Conservation (phyloP, 805 yeast genomes). For the Lachancea dasiensis region DNA sequence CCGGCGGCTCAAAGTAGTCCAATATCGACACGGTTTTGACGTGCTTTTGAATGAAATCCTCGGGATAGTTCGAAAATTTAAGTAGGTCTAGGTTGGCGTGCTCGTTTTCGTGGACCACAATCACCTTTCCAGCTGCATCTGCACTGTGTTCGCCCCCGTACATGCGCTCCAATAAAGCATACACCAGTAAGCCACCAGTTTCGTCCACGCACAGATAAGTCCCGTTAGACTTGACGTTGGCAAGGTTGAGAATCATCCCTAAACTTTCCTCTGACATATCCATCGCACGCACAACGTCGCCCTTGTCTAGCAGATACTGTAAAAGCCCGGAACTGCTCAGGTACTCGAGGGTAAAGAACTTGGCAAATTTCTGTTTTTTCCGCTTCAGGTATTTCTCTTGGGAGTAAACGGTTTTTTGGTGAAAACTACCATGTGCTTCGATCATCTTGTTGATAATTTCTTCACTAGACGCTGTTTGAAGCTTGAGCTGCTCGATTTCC, state of each 20-base stretch:
- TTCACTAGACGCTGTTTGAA: constrained; percentile 63
- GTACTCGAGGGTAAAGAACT: constrained; percentile 77
- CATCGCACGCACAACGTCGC: constrained; percentile 56
- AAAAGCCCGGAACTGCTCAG: constrained; percentile 65
- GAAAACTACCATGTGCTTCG: constrained; percentile 78
- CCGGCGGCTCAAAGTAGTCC: constrained; percentile 77
- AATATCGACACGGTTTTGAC: constrained; percentile 68
- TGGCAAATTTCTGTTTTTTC: constrained; percentile 84
- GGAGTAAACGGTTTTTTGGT: constrained; percentile 80
- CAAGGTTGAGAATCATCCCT: constrained; percentile 70
- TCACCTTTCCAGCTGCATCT: constrained; percentile 47
- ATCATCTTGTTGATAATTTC: constrained; percentile 77
- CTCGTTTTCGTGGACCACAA: constrained; percentile 85
- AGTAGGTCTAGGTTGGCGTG: constrained; percentile 77
- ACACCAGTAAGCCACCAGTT: constrained; percentile 85
- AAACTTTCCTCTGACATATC: constrained; percentile 83
- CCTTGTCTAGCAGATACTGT: constrained; percentile 72
- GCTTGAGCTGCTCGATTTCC: constrained; percentile 82
- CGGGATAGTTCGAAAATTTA: constrained; percentile 58
- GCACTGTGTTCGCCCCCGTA: constrained; percentile 36
- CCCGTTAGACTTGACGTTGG: constrained; percentile 85
- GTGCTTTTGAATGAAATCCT: constrained; percentile 45
- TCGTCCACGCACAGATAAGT: constrained; percentile 84
- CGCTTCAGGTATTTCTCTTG: constrained; percentile 89
- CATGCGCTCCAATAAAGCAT: constrained; percentile 87